Evolutionary conservation across 345 rosid genomes (phyloP).

Genomic region (Brassica carinata): DNA sequence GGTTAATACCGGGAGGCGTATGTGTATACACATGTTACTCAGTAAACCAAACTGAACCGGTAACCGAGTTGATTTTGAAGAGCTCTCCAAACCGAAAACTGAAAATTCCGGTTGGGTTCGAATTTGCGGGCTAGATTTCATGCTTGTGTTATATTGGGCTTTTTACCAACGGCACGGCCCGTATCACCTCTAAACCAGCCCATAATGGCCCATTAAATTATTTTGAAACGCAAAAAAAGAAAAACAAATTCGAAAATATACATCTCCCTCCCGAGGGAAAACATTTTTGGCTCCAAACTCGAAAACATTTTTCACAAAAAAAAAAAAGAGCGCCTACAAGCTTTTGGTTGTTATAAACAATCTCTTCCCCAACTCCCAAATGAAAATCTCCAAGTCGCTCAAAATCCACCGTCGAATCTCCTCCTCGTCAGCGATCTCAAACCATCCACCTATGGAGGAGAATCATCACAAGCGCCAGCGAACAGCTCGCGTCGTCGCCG

Average conservation of each 20-base stretch:
- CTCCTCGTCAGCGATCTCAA: background rate
- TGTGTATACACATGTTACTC: background rate
- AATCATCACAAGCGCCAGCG: conserved; percentile 38
- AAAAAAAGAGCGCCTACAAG: conserved; percentile 9
- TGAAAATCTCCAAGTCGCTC: background rate
- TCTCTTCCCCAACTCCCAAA: background rate
- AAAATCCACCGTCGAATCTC: background rate
- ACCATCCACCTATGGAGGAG: conserved; percentile 46
- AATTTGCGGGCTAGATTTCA: no score
- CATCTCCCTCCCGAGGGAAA: background rate
- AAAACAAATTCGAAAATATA: background rate
- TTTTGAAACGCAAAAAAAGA: background rate
- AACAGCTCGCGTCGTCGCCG: conserved; percentile 23
- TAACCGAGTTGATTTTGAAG: background rate
- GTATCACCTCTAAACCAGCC: background rate
- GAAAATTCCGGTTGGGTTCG: background rate
- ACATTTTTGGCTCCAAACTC: conserved; percentile 22
- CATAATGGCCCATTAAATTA: background rate
- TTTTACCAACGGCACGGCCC: background rate
- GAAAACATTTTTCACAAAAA: background rate
- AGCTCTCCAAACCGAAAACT: background rate
- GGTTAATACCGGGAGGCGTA: no score
- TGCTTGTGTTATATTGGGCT: background rate
- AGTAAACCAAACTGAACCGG: background rate
- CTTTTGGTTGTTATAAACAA: conserved; percentile 16